phyloP scores from a whole-genome alignment of 2,329 filamentous ascomycete genomes.

The Clarireedia hainanense region DNA sequence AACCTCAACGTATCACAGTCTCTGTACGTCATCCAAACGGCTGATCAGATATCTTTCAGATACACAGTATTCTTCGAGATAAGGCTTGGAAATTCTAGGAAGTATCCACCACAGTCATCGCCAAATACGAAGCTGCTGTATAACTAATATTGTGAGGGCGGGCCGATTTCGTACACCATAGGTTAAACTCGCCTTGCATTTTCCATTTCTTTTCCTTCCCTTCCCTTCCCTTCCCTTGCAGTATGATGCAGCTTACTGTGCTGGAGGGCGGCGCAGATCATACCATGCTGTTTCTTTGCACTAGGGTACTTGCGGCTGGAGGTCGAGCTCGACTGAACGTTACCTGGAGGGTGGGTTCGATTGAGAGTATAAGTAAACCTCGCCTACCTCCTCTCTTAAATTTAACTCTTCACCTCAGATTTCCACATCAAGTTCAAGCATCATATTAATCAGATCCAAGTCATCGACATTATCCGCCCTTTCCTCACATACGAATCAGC shows the following conservation, averaged over 20 bases:
- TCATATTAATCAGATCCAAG: neutral
- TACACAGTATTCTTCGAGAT: no score
- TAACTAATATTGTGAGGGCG: neutral
- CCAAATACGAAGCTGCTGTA: neutral
- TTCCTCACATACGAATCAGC: neutral
- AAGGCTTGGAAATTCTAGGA: no score
- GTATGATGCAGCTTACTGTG: conserved; percentile 4
- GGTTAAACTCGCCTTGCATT: conserved; percentile 1
- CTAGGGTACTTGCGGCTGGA: neutral
- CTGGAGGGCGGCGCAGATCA: neutral
- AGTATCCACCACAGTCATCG: no score
- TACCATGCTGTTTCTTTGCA: neutral
- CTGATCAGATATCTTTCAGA: no score
- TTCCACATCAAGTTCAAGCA: neutral
- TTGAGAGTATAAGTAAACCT: neutral
- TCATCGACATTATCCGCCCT: neutral
- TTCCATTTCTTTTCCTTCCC: neutral
- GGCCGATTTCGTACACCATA: neutral
- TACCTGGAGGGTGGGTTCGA: neutral
- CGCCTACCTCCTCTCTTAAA: neutral
- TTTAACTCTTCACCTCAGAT: neutral
- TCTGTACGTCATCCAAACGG: no score
- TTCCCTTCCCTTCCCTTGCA: no score
- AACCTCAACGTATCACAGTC: no score
- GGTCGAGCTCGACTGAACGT: neutral